These are phyloP conservation scores for Rhodotorula graminis DNA, from an alignment of 768 basidiomycete genomes.

Conservation along the genomic window DNA sequence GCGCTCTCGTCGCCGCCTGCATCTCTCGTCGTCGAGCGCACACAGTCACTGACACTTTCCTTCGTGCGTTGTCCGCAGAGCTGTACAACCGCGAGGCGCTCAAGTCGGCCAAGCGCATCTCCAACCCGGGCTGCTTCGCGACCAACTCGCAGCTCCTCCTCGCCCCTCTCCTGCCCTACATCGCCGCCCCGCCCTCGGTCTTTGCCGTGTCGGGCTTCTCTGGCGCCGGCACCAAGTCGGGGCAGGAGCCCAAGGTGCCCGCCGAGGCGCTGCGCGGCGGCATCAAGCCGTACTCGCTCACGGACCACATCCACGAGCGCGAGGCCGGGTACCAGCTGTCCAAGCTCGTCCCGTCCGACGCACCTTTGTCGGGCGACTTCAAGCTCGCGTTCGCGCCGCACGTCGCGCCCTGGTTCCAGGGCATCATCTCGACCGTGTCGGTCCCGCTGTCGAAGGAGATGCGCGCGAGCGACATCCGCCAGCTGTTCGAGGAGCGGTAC, in stretches of 20 bases:
- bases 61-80: constrained; percentile 54
- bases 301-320: constrained; percentile 98
- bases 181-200: constrained; percentile 65
- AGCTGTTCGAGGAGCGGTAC: constrained; percentile 75
- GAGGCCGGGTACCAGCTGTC: constrained; percentile 84
- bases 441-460: constrained; percentile 68
- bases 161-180: constrained; percentile 74
- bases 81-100: constrained; percentile 72
- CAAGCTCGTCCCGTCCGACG: constrained; percentile 49
- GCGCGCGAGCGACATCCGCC: constrained; percentile 65
- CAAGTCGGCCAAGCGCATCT: constrained; percentile 71
- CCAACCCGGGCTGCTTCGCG: constrained; percentile 97
- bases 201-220: constrained; percentile 93
- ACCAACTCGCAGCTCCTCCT: constrained; percentile 87
- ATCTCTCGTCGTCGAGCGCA: constrained; percentile 36
- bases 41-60: constrained; percentile 33
- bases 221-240: constrained; percentile 82
- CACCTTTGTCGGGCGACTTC: constrained; percentile 60
- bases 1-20: too few species aligned
- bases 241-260: constrained; percentile 75
- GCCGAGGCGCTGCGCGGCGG: constrained; percentile 69
- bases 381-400: constrained; percentile 78
- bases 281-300: constrained; percentile 78
- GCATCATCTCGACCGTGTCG: constrained; percentile 81
- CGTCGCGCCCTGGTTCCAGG: constrained; percentile 92